Conservation (phyloP, 2,329 filamentous ascomycete genomes). For the Fusarium begoniae region DNA sequence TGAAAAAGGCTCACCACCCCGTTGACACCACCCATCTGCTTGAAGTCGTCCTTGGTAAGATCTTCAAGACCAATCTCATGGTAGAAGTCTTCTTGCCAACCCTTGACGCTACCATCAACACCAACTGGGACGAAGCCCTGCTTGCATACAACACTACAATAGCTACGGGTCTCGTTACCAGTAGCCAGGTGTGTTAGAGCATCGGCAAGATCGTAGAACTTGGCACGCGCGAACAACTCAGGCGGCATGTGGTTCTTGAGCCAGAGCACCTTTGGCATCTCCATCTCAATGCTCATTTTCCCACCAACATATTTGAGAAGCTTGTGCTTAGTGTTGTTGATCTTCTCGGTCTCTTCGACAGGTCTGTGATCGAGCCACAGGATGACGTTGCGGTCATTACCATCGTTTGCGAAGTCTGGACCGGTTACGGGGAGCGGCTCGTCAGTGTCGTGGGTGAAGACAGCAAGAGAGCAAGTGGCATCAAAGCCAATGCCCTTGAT, state of each 20-base stretch:
- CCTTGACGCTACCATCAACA: constrained; percentile 95
- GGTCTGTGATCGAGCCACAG: constrained; percentile 97
- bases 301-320: constrained; percentile 95
- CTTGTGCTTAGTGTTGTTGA: constrained; percentile 93
- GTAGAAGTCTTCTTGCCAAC: constrained; percentile 97
- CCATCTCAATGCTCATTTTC: constrained; percentile 99
- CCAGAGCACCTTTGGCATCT: constrained; percentile 98
- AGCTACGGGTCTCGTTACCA: constrained; percentile 89
- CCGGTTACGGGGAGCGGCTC: constrained; percentile 92
- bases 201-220: constrained; percentile 95
- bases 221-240: constrained; percentile 89
- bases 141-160: constrained; percentile 96
- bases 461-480: constrained; percentile 95
- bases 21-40: constrained; percentile 92
- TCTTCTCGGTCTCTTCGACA: constrained; percentile 87
- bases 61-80: constrained; percentile 86
- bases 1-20: constrained; percentile 78
- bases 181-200: constrained; percentile 95
- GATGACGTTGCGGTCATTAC: constrained; percentile 92
- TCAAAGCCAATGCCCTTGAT: constrained; percentile 96
- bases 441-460: constrained; percentile 89
- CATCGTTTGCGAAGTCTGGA: constrained; percentile 78
- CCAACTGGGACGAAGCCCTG: constrained; percentile 97
- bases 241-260: constrained; percentile 98
- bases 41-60: constrained; percentile 85